phyloP scores from a whole-genome alignment of 805 yeast species.

The Kuraishia piskuri region DNA sequence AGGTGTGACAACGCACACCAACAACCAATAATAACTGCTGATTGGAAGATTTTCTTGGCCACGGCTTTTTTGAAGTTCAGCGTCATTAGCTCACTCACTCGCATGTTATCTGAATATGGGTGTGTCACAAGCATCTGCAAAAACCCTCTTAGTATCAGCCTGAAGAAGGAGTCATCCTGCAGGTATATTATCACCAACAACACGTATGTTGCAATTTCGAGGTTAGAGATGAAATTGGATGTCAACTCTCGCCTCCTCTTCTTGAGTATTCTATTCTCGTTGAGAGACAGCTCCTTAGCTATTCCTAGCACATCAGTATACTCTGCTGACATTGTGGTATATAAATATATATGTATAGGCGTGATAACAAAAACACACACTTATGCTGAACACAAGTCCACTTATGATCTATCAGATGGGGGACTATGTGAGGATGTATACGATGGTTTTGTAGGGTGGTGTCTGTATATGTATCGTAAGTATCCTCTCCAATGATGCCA shows the following conservation, averaged over 20 bases:
- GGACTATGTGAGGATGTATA: too few species aligned
- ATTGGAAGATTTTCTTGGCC: constrained; percentile 20
- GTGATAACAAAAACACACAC: too few species aligned
- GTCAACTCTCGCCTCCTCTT: constrained; percentile 33
- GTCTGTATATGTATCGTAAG: too few species aligned
- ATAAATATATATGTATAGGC: neutral
- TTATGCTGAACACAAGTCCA: too few species aligned
- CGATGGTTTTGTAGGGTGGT: too few species aligned
- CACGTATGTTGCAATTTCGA: constrained; percentile 28
- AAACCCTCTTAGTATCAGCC: constrained; percentile 22
- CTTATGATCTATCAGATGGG: too few species aligned
- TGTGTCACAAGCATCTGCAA: constrained; percentile 29
- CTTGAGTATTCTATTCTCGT: constrained; percentile 32
- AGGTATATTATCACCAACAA: constrained; percentile 29
- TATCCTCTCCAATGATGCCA: too few species aligned
- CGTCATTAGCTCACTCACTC: constrained; percentile 13
- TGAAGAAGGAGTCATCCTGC: constrained; percentile 30
- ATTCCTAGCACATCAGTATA: constrained; percentile 1
- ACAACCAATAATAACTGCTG: constrained; percentile 15
- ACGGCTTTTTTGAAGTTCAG: constrained; percentile 15
- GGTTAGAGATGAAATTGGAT: constrained; percentile 23
- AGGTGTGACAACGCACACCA: constrained; percentile 26
- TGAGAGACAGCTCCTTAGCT: constrained; percentile 26
- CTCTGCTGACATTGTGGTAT: neutral
- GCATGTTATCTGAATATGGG: constrained; percentile 30